These are phyloP conservation scores for Cyberlindnera petersonii DNA, from an alignment of 805 yeast genomes.

Conservation along the genomic window DNA sequence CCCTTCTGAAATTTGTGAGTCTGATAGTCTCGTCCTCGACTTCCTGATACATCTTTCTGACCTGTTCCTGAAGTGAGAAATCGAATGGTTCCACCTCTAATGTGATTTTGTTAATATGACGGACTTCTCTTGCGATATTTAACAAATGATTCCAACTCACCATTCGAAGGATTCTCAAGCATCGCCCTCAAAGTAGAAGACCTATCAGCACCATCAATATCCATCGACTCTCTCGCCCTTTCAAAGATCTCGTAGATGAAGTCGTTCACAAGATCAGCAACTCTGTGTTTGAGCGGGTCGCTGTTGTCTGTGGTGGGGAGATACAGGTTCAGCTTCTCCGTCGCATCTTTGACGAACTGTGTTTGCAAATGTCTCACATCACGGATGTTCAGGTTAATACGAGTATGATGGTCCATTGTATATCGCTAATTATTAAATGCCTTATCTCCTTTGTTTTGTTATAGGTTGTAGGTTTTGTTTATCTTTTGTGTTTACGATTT, in stretches of 20 bases:
- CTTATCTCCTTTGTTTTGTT: background rate
- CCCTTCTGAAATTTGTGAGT: constrained; percentile 51
- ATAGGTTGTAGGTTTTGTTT: no score
- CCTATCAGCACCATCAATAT: constrained; percentile 50
- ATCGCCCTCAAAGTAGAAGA: constrained; percentile 22
- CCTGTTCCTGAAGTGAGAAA: constrained; percentile 51
- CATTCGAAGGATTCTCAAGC: constrained; percentile 24
- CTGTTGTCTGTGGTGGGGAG: constrained; percentile 37
- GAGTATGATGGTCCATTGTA: constrained; percentile 27
- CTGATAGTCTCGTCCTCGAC: constrained; percentile 61
- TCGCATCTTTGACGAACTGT: constrained; percentile 39
- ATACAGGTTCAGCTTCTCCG: constrained; percentile 44
- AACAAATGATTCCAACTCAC: no score
- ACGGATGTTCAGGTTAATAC: constrained; percentile 45
- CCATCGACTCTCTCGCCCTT: constrained; percentile 48
- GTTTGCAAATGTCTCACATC: constrained; percentile 50
- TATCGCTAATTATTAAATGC: no score
- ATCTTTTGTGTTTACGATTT: constrained; percentile 6
- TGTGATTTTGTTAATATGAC: constrained; percentile 25
- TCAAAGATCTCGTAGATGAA: constrained; percentile 54
- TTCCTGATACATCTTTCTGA: constrained; percentile 51
- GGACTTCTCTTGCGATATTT: no score
- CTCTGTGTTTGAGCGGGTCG: constrained; percentile 45
- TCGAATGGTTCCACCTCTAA: constrained; percentile 65
- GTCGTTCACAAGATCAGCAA: constrained; percentile 39